Conservation (phyloP, 139 green algal genomes). For the Diplosphaera chodatii region DNA sequence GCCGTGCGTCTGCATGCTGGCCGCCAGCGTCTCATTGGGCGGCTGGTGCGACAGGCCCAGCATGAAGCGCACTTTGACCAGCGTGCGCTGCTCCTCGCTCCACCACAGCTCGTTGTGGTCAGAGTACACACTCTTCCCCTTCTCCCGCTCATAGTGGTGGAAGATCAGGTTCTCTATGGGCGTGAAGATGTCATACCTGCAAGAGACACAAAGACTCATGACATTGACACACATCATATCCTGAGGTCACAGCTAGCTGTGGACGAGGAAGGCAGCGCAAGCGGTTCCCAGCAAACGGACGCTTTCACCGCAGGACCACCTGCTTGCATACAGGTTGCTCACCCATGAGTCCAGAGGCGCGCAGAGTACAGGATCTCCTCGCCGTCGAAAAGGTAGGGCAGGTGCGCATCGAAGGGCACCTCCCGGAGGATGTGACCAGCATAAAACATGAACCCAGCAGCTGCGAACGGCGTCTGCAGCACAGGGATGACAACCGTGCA, state of each 20-base stretch:
- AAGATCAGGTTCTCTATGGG: slow-evolving; percentile 8
- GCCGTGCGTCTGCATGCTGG: slow-evolving; percentile 3
- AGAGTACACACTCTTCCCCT: slow-evolving; percentile 2
- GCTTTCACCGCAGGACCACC: no score
- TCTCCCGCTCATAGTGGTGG: slow-evolving; percentile 9
- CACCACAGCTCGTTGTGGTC: slow-evolving; percentile 9
- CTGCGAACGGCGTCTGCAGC: not conserved
- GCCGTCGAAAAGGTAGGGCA: slow-evolving; percentile 12
- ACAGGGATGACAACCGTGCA: no score
- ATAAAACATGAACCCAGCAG: slow-evolving; percentile 2
- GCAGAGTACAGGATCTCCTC: slow-evolving; percentile 19
- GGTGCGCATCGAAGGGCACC: slow-evolving; percentile 16
- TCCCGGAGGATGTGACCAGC: slow-evolving; percentile 1
- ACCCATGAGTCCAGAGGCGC: slow-evolving; percentile 16
- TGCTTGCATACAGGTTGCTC: no score
- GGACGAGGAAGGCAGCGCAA: no score
- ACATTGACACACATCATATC: no score
- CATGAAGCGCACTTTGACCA: not conserved
- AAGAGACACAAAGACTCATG: no score
- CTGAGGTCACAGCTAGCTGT: no score
- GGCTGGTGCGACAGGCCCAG: not conserved
- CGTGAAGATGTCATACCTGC: slow-evolving; percentile 10
- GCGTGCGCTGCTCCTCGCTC: not conserved
- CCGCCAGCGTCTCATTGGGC: not conserved
- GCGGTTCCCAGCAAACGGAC: no score